These are phyloP conservation scores for Eimeria tenella DNA, from an alignment of 169 alveolate species.

Conservation along the genomic window DNA sequence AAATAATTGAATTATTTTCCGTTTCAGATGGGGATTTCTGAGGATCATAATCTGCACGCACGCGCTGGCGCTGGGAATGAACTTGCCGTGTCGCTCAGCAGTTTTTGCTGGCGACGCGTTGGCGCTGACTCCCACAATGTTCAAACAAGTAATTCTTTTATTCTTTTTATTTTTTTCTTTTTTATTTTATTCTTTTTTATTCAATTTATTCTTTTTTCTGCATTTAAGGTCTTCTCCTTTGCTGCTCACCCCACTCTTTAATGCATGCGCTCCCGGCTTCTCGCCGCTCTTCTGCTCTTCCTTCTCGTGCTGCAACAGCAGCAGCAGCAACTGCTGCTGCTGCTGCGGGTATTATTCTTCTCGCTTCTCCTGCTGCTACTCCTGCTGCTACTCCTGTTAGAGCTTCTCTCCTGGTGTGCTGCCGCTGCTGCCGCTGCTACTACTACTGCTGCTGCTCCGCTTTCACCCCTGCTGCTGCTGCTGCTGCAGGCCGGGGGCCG, in stretches of 20 bases:
- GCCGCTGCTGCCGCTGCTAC: too few species aligned
- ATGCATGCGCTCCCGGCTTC: not conserved
- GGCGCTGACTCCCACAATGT: conserved; percentile 90
- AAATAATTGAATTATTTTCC: not conserved
- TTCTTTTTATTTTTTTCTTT: not conserved
- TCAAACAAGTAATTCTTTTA: conserved; percentile 83
- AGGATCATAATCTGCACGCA: conserved; percentile 91
- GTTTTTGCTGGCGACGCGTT: conserved; percentile 91
- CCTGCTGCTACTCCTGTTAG: too few species aligned
- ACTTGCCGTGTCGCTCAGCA: conserved; percentile 93
- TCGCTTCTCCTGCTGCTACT: too few species aligned
- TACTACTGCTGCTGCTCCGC: too few species aligned
- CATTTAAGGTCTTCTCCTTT: not conserved
- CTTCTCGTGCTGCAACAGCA: too few species aligned
- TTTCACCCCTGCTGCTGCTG: too few species aligned
- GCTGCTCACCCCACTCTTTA: not conserved
- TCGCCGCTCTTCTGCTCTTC: not conserved
- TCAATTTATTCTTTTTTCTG: not conserved
- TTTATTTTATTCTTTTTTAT: too few species aligned
- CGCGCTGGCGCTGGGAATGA: conserved; percentile 94
- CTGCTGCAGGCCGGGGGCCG: conserved; percentile 91
- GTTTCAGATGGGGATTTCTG: conserved; percentile 85
- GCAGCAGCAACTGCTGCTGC: too few species aligned
- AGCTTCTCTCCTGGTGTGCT: too few species aligned
- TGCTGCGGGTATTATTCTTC: too few species aligned